A percentile compares a stretch with the other conserved stretches of the same genome.
These are phyloP conservation scores for Lactuca saligna DNA, from an alignment of 129 eudicot species.

Conservation along the genomic window DNA sequence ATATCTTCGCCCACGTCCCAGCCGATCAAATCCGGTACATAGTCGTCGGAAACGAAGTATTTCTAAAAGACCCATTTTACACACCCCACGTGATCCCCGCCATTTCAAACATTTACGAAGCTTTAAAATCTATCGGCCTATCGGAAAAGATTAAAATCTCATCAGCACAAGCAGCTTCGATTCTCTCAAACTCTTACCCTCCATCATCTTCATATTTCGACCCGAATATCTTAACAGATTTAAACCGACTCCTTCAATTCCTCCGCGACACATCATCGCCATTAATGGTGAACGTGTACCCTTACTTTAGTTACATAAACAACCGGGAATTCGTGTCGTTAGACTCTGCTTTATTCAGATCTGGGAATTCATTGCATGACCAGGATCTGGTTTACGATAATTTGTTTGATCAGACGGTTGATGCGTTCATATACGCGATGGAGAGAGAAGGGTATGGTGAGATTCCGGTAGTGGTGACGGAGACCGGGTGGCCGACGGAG, in stretches of 20 bases:
- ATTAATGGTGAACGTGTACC: slow-evolving; percentile 81
- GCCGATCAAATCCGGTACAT: slow-evolving; percentile 55
- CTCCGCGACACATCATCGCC: slow-evolving; percentile 54
- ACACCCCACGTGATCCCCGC: slow-evolving; percentile 50
- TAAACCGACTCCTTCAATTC: slow-evolving; percentile 47
- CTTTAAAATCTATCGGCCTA: slow-evolving; percentile 53
- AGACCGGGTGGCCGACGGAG: slow-evolving; percentile 81
- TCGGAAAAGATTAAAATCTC: slow-evolving; percentile 51
- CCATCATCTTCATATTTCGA: slow-evolving; percentile 60
- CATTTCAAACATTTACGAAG: slow-evolving; percentile 54
- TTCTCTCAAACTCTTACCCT: slow-evolving; percentile 60
- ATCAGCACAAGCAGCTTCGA: slow-evolving; percentile 55
- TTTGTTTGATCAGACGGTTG: slow-evolving; percentile 67
- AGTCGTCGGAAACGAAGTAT: slow-evolving; percentile 73
- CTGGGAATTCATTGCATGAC: slow-evolving; percentile 32
- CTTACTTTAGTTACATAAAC: slow-evolving; percentile 63
- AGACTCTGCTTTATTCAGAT: slow-evolving; percentile 53
- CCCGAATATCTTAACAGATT: slow-evolving; percentile 32
- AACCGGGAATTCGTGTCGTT: slow-evolving; percentile 44
- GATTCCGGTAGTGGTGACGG: slow-evolving; percentile 67
- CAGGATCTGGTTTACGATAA: slow-evolving; percentile 46
- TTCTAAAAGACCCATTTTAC: slow-evolving; percentile 56
- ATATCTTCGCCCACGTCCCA: slow-evolving; percentile 44
- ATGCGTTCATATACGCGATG: slow-evolving; percentile 67
- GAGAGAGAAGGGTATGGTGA: slow-evolving; percentile 63